A percentile compares a stretch with the other conserved stretches of the same genome.
Conservation (phyloP, 805 yeast genomes). For the Candida methanosorbosa region DNA sequence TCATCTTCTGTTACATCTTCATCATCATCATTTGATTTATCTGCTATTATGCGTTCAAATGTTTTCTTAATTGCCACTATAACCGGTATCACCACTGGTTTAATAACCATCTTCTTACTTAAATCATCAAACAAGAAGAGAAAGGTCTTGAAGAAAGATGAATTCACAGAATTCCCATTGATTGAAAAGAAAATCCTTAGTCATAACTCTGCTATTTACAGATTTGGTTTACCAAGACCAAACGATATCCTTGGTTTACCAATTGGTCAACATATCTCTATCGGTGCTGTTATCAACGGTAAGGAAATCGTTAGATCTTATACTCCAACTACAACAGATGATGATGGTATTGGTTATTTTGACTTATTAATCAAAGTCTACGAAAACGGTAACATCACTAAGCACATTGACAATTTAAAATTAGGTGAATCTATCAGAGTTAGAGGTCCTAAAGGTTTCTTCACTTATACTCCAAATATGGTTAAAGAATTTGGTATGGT, state of each 20-base stretch:
- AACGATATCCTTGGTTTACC: slow-evolving; percentile 79
- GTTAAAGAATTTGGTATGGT: slow-evolving; percentile 73
- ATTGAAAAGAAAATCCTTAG: slow-evolving; percentile 66
- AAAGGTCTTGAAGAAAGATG: slow-evolving; percentile 54
- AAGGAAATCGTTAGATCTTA: slow-evolving; percentile 80
- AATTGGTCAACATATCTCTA: slow-evolving; percentile 87
- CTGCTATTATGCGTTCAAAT: no score
- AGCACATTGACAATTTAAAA: slow-evolving; percentile 57
- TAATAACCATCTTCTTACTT: slow-evolving; percentile 10
- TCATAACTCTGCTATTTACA: slow-evolving; percentile 76
- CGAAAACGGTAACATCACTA: slow-evolving; percentile 78
- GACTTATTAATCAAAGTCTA: slow-evolving; percentile 83
- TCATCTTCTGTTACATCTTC: no score
- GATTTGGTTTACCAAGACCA: slow-evolving; percentile 73
- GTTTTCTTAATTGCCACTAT: slow-evolving; percentile 9
- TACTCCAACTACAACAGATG: slow-evolving; percentile 80
- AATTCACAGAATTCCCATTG: slow-evolving; percentile 72
- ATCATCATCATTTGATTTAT: no score
- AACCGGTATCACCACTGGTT: slow-evolving; percentile 15
- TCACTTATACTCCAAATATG: slow-evolving; percentile 76
- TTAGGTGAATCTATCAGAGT: slow-evolving; percentile 74
- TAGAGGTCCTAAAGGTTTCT: slow-evolving; percentile 88
- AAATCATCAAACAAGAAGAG: slow-evolving; percentile 16
- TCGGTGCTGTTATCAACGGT: slow-evolving; percentile 67
- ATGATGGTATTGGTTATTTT: slow-evolving; percentile 67